A percentile compares a stretch with the other conserved stretches of the same genome.
Conservation (phyloP, 495 filamentous ascomycete genomes). For the Parmelia sp. region DNA sequence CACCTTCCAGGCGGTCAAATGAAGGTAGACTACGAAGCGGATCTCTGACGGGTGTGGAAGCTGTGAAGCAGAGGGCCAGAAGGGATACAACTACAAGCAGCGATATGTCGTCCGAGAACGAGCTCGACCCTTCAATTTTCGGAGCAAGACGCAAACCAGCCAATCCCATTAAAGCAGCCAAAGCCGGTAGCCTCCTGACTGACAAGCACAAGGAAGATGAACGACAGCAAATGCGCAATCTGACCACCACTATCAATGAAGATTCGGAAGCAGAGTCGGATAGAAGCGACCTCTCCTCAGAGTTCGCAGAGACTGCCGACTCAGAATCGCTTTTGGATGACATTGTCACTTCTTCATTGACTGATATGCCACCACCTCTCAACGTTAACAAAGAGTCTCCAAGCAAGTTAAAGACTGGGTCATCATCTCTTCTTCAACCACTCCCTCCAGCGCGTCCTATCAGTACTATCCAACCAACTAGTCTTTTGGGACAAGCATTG, state of each 20-base stretch:
- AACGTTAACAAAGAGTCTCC: constrained; percentile 44
- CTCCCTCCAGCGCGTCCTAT: constrained; percentile 88
- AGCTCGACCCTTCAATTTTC: constrained; percentile 64
- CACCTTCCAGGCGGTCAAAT: constrained; percentile 45
- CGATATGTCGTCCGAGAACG: constrained; percentile 87
- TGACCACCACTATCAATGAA: constrained; percentile 47
- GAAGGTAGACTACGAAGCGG: constrained; percentile 54
- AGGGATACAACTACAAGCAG: constrained; percentile 87
- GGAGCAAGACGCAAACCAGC: constrained; percentile 47
- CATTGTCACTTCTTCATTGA: constrained; percentile 31
- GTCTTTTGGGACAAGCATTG: constrained; percentile 62
- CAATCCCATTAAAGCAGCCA: constrained; percentile 45
- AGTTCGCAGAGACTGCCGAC: constrained; percentile 60
- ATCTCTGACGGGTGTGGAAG: constrained; percentile 69
- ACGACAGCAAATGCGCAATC: constrained; percentile 42
- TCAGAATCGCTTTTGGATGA: constrained; percentile 53
- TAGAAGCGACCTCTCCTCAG: constrained; percentile 57
- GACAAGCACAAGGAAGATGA: constrained; percentile 55
- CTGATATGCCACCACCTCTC: constrained; percentile 24
- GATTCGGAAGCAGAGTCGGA: constrained; percentile 60
- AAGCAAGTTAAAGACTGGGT: constrained; percentile 51
- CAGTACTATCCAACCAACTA: constrained; percentile 73
- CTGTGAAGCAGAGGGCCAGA: constrained; percentile 65
- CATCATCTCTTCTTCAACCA: constrained; percentile 60
- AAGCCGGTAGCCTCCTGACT: constrained; percentile 51